A percentile compares a stretch with the other conserved stretches of the same genome.
These are phyloP conservation scores for Alternaria sp. DNA, from an alignment of 2,329 filamentous ascomycete species.

Conservation along the genomic window DNA sequence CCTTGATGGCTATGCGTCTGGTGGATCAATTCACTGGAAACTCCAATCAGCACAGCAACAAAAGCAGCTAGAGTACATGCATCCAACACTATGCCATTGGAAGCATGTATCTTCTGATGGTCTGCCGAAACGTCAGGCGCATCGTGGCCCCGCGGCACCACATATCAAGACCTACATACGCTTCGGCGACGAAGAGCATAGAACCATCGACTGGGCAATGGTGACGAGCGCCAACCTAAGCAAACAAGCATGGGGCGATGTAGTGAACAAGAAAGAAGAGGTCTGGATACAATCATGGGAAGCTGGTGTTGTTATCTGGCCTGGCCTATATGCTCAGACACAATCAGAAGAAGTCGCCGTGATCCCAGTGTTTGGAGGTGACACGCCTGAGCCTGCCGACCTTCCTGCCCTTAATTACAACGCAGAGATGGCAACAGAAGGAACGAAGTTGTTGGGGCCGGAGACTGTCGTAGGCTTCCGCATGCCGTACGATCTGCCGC, in stretches of 20 bases:
- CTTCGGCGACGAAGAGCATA: constrained; percentile 56
- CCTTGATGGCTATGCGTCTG: constrained; percentile 79
- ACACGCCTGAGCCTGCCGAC: constrained; percentile 57
- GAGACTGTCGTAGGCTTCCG: constrained; percentile 69
- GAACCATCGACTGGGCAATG: constrained; percentile 80
- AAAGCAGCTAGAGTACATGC: constrained; percentile 77
- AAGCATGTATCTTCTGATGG: constrained; percentile 44
- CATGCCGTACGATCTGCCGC: constrained; percentile 83
- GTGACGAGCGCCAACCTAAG: constrained; percentile 91
- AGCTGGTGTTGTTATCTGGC: constrained; percentile 84
- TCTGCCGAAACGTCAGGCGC: constrained; percentile 26
- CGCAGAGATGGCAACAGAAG: constrained; percentile 6
- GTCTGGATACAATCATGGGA: constrained; percentile 82
- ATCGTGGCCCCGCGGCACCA: constrained; percentile 71
- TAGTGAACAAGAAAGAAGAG: constrained; percentile 64
- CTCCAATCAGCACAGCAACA: constrained; percentile 72
- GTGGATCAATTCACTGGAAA: constrained; percentile 83
- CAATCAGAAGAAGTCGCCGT: constrained; percentile 57
- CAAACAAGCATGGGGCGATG: constrained; percentile 86
- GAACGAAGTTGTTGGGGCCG: not conserved
- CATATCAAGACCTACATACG: constrained; percentile 91
- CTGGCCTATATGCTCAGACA: constrained; percentile 58
- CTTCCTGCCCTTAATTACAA: constrained; percentile 22
- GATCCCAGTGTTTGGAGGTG: constrained; percentile 72
- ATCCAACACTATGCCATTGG: constrained; percentile 78